Percentiles rank a stretch among this genome's conserved stretches.
Evolutionary conservation across 805 yeast genomes (phyloP).

Genomic region (Kuraishia cidri): DNA sequence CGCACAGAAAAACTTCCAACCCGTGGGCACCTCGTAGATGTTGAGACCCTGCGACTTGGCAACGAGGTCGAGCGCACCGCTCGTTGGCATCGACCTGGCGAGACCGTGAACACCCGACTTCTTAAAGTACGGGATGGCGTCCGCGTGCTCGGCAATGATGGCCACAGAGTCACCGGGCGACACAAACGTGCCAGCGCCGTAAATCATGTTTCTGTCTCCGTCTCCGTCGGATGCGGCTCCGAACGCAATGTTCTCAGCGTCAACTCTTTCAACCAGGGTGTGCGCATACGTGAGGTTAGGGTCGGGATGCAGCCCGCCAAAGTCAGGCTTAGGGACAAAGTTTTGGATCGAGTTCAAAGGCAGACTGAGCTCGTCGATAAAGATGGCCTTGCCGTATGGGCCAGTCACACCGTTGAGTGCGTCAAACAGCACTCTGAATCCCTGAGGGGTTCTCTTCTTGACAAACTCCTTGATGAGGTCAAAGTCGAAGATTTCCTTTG

Average conservation of each 20-base stretch:
- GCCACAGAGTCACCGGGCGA: conserved; percentile 99
- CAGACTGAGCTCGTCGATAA: conserved; percentile 77
- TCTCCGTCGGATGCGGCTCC: conserved; percentile 99
- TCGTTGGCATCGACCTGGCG: conserved; percentile 97
- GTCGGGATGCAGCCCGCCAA: conserved; percentile 97
- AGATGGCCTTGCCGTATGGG: conserved; percentile 83
- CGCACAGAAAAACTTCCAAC: conserved; percentile 98
- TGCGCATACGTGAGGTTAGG: conserved; percentile 94
- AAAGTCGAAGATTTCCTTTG: conserved; percentile 85
- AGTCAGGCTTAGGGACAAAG: conserved; percentile 73
- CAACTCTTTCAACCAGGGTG: conserved; percentile 82
- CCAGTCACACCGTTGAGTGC: conserved; percentile 95
- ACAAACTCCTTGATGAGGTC: conserved; percentile 69
- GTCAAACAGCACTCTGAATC: conserved; percentile 76
- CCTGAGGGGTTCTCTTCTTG: conserved; percentile 33
- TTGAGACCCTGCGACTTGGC: conserved; percentile 69
- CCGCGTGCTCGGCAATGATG: conserved; percentile 90
- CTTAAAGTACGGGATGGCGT: conserved; percentile 82
- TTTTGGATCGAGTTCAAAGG: conserved; percentile 69
- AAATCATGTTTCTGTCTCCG: conserved; percentile 98
- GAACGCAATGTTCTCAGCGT: conserved; percentile 69
- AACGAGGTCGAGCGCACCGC: conserved; percentile 88
- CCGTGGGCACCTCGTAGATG: conserved; percentile 94
- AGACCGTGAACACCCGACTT: conserved; percentile 83
- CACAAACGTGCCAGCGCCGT: conserved; percentile 89